Evolutionary conservation across 805 yeast genomes (phyloP).

Genomic region (Cyberlindnera bimundalis): DNA sequence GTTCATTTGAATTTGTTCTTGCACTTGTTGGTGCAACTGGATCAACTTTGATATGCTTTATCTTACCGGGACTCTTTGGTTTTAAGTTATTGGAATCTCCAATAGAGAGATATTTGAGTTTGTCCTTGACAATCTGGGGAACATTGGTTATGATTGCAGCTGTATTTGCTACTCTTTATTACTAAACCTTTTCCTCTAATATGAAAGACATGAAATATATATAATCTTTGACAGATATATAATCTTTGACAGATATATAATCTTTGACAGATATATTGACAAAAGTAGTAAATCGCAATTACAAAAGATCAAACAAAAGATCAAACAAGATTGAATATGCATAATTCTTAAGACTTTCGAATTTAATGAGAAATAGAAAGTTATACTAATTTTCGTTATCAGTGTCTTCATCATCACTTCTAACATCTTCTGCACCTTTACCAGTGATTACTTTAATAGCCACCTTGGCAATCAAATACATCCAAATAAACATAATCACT

Average conservation of each 20-base stretch:
- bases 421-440: constrained; percentile 75
- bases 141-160: constrained; percentile 67
- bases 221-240: too few species aligned
- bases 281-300: too few species aligned
- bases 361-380: background rate
- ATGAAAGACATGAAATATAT: too few species aligned
- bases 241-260: too few species aligned
- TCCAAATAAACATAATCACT: constrained; percentile 64
- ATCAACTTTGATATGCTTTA: constrained; percentile 73
- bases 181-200: too few species aligned
- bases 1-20: constrained; percentile 64
- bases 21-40: constrained; percentile 83
- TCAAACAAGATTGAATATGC: too few species aligned
- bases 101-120: constrained; percentile 44
- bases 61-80: constrained; percentile 76
- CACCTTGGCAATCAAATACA: constrained; percentile 67
- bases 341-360: too few species aligned
- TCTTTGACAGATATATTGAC: too few species aligned
- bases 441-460: constrained; percentile 70
- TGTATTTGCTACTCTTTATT: constrained; percentile 36
- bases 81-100: constrained; percentile 39
- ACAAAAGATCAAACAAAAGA: too few species aligned
- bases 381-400: background rate
- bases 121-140: constrained; percentile 66
- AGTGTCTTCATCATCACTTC: constrained; percentile 73